These are phyloP conservation scores for Phytophthora nicotianae DNA, from an alignment of 352 stramenopile genomes.

Conservation along the genomic window DNA sequence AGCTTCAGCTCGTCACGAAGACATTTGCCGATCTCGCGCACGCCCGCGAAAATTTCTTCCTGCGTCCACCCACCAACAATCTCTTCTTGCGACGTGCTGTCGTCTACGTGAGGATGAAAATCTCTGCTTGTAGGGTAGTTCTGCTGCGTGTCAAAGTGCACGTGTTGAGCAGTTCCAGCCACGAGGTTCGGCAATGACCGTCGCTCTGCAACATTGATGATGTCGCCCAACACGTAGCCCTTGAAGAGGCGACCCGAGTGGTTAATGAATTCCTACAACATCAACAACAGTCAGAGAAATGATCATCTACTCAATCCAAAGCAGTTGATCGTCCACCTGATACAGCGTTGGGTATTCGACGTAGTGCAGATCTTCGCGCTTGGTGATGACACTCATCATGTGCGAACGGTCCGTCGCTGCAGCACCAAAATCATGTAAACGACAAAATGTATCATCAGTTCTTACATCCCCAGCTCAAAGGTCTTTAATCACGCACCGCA, in stretches of 20 bases:
- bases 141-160: constrained; percentile 86
- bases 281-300: constrained; percentile 5
- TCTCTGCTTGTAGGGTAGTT: constrained; percentile 72
- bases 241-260: constrained; percentile 83
- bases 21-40: constrained; percentile 62
- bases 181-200: constrained; percentile 76
- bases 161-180: constrained; percentile 45
- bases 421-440: background rate
- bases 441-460: constrained; percentile 1
- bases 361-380: constrained; percentile 59
- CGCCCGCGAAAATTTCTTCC: constrained; percentile 57
- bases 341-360: constrained; percentile 68
- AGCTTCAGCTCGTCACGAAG: constrained; percentile 71
- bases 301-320: background rate
- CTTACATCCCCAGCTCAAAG: background rate
- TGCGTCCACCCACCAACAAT: constrained; percentile 28
- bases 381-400: constrained; percentile 84
- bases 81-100: constrained; percentile 6
- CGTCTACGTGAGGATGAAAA: constrained; percentile 47
- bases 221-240: constrained; percentile 80
- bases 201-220: constrained; percentile 78
- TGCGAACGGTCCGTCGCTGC: constrained; percentile 81
- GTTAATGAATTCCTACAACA: constrained; percentile 81
- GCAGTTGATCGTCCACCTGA: constrained; percentile 45
- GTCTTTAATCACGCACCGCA: constrained; percentile 54